These are phyloP conservation scores for Xanthoconium stramineum DNA, from an alignment of 768 basidiomycete species.

Conservation along the genomic window DNA sequence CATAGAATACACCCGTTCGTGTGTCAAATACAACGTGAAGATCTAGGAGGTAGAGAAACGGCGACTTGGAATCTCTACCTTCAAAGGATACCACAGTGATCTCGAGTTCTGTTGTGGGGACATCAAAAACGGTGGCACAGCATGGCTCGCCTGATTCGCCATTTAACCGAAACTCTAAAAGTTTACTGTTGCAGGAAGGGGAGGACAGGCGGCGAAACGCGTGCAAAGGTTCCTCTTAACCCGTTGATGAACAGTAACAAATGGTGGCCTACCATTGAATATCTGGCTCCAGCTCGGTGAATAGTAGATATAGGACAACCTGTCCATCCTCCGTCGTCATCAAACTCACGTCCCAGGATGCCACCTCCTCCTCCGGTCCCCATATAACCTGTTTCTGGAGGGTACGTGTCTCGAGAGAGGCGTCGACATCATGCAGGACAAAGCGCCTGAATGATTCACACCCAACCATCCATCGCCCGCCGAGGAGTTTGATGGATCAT, in stretches of 20 bases:
- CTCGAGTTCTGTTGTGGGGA: neutral
- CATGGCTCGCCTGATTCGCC: neutral
- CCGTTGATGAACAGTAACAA: neutral
- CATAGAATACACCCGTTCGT: neutral
- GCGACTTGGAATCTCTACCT: neutral
- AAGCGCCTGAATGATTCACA: neutral
- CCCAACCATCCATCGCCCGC: constrained; percentile 1
- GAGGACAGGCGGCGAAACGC: neutral
- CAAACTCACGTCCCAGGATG: neutral
- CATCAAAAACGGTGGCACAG: neutral
- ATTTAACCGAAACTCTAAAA: neutral
- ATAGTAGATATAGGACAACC: neutral
- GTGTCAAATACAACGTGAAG: neutral
- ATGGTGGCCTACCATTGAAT: neutral
- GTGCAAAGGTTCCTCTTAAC: too few relatives aligned
- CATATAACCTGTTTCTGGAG: neutral
- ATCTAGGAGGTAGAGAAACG: neutral
- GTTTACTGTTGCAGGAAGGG: neutral
- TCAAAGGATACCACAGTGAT: neutral
- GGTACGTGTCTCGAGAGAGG: too few relatives aligned
- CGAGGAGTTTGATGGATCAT: neutral
- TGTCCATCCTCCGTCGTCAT: neutral
- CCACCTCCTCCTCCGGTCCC: neutral
- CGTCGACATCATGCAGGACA: neutral
- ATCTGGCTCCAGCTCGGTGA: too few relatives aligned